Base-by-base conservation (phyloP, 2,329 filamentous ascomycete genomes). In the Hypocrella siamensis region DNA sequence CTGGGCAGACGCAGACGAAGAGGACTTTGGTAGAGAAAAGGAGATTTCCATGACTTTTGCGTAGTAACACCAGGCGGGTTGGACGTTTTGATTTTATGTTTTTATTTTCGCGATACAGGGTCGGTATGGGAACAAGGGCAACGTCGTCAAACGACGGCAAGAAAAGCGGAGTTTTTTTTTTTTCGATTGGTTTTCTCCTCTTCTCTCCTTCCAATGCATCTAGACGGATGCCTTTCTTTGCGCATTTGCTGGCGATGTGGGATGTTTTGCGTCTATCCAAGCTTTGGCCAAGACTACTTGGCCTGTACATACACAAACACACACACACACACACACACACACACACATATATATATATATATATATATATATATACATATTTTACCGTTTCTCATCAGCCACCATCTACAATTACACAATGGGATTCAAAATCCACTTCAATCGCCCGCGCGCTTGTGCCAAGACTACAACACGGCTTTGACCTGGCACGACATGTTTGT, bases 11-110 rank as follows among this genome's bases (percentile, higher is more conserved):
- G 62, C 72, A 7, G 65, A 68, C 28, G 76, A 82, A 28, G 70
- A 77, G 19, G 69, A 79, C 32, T 79, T 79, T 57, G 75, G 74
- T 14, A 67, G 70, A 45, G 79, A 84, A 52, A 72, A 74, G 48
- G 79, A 84, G 53, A 80, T 88, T 40, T 67, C 70, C 19, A 79
- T 88, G 78, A 84, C 78, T 39, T 88, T 88, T 70, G 81, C 78
- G 53, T 82, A 59, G 41, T 3, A 26, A 18, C 8, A 18, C 17
- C 17, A 17, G 17, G 19, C 6, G n/a, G 7, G 14, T 12, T 6
- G 17, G 12, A 19, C 12, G 26, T 19, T 19, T 7, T 7, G 6
- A 3, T 15, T 27, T 15, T n/a, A 3, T 15, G 10, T 9, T 6
- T n/a, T 26, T 15, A 6, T 11, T 7, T 7, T 15, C 25, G 8